Evolutionary conservation across 768 basidiomycete genomes (phyloP), one percentile per base, ranked within the genome.

Genomic region (Termitomyces sp.): DNA sequence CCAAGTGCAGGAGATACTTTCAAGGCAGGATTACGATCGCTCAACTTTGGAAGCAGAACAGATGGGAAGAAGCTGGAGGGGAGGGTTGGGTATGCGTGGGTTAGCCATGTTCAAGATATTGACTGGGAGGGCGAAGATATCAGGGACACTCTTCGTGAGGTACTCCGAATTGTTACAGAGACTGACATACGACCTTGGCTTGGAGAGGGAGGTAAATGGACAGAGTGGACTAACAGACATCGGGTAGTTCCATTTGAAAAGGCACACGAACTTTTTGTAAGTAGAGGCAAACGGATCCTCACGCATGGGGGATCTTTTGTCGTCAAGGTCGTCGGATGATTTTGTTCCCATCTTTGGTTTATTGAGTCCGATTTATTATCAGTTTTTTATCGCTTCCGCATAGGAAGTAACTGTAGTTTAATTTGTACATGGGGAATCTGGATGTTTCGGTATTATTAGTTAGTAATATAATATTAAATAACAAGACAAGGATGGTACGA

Each of bases 41-140:
- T 90, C 57, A 74, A 73, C 57, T 67, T 74, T 57, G 71, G 70
- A 18, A 54, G 58, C 37, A 58, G 50, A 53, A 52, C 53, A 42
- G 61, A 58, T 41, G 63, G 55, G 36, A 65, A 67, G 60, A 66
- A 71, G 46, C 62, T 71, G 20, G 68, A 67, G 34, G 69, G 74
- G 50, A 75, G 76, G 57, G 84, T 90, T 29, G 85, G 84, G 47
- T 93, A 93, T 69, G 83, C 86, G 20, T 94, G 91, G 90, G 82
- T 93, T n/a, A 86, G 82, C 66, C 74, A 85, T 39, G 83, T 84
- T 36, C 87, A 88, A 59, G 92, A 92, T 66, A 83, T 92, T 31
- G 92, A 93, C 68, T 87, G 85, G 79, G 88, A 92, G 64, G 92
- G 92, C 27, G 79, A 84, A 56, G 87, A 91, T 67, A 79, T 92